Evolutionary conservation across 768 basidiomycete genomes (phyloP), one percentile per base, ranked within the genome.

Genomic region (Suillus occidentalis): DNA sequence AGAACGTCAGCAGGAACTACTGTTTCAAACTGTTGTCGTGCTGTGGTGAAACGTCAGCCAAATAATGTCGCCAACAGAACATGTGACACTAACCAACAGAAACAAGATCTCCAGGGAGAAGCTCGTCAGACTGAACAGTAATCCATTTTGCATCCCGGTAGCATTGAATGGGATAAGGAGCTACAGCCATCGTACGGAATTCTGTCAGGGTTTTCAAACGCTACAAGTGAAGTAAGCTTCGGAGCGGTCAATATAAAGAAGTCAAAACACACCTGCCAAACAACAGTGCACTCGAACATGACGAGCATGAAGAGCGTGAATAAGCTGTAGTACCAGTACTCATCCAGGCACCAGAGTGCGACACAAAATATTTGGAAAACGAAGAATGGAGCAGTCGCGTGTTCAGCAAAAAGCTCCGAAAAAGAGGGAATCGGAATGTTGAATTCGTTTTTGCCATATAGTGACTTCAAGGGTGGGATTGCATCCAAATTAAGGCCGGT

Each of bases 341-440:
- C 97, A 71, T 99, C 97, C 71, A 99, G 78, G 74, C 92, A 94
- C 97, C 97, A 99, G 12, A 99, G 81, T 0, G 93, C 95, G 2
- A 98, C 97, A 68, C 97, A 99, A 79, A 99, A 99, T 20, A 99
- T 79, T 78, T 99, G 97, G 79, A 99, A 99, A 34, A 99, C 97
- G 77, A 99, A 99, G 85, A 99, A 99, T 0, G 97, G 97, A 0
- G 97, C 97, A 6, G 95, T 96, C 1, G 97, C 95, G 73, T 99
- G 97, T 80, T 99, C 97, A 28, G 81, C 84, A 69, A 99, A 98
- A 42, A 99, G 86, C 68, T 95, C 92, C 12, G 85, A 83, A 73
- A 99, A 99, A 1, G 92, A 91, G 8, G 97, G 97, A 49, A 99
- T 92, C 3, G 97, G 97, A 67, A 99, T 98, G 74, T 97, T 88